Evolutionary conservation across 2,329 filamentous ascomycete genomes (phyloP).

Genomic region (Ploettnerulaceae sp.): DNA sequence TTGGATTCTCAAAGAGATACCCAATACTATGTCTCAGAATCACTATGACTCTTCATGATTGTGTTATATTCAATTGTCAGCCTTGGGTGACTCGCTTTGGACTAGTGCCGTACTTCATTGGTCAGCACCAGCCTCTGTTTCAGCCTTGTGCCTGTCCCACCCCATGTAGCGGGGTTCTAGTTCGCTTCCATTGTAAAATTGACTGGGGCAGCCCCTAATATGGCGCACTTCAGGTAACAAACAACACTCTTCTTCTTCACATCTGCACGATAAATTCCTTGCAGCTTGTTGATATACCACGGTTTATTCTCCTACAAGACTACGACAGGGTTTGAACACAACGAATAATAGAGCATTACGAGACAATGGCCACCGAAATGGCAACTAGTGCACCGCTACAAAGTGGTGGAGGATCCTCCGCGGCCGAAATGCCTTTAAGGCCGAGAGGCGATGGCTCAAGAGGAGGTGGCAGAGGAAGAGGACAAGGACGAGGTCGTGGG

Average conservation of each 20-base stretch:
- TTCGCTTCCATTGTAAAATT: constrained; percentile 6
- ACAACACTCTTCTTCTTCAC: too few species aligned
- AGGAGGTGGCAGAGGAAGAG: constrained; percentile 35
- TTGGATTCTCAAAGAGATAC: not conserved
- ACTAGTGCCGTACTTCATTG: not conserved
- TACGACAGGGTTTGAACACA: not conserved
- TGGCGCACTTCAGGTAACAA: not conserved
- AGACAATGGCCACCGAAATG: constrained; percentile 8
- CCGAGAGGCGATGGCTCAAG: constrained; percentile 34
- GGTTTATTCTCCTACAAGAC: not conserved
- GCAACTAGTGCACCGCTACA: not conserved
- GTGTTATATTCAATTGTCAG: not conserved
- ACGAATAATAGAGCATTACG: not conserved
- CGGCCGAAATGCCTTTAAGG: constrained; percentile 11
- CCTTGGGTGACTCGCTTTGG: constrained; percentile 1
- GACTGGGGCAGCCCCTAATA: not conserved
- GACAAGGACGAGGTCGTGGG: constrained; percentile 18
- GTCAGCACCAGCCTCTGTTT: too few species aligned
- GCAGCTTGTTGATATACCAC: not conserved
- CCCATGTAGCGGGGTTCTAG: too few species aligned
- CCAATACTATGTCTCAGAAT: not conserved
- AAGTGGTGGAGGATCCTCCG: not conserved
- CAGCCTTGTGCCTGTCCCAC: too few species aligned
- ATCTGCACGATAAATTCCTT: not conserved
- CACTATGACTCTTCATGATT: constrained; percentile 5